Evolutionary conservation across 2,329 filamentous ascomycete genomes (phyloP).

Genomic region (Metarhizium rileyi): DNA sequence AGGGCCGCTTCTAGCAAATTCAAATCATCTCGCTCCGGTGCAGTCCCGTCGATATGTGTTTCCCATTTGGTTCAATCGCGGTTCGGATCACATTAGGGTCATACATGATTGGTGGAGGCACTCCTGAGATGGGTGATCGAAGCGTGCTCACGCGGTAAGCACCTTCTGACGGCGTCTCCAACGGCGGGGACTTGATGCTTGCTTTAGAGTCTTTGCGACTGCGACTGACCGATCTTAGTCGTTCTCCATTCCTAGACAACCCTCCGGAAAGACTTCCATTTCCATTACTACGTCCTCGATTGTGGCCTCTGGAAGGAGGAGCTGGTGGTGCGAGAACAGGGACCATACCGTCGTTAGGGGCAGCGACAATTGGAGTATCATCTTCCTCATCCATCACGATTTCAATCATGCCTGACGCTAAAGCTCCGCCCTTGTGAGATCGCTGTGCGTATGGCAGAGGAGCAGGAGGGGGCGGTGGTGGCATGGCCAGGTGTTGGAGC

Average conservation of each 20-base stretch:
- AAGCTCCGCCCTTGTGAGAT: slow-evolving; percentile 33
- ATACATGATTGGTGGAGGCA: slow-evolving; percentile 26
- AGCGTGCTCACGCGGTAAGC: slow-evolving; percentile 14
- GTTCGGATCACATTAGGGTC: slow-evolving; percentile 26
- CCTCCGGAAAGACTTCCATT: slow-evolving; percentile 44
- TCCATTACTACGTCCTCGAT: slow-evolving; percentile 45
- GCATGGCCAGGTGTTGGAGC: slow-evolving; percentile 50
- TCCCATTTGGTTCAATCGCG: slow-evolving; percentile 22
- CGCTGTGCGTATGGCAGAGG: slow-evolving; percentile 38
- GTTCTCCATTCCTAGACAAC: slow-evolving; percentile 48
- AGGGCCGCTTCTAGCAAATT: not conserved
- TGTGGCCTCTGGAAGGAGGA: slow-evolving; percentile 37
- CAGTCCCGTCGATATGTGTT: slow-evolving; percentile 39
- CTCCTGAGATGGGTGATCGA: slow-evolving; percentile 17
- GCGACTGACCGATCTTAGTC: slow-evolving; percentile 50
- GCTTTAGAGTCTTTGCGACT: slow-evolving; percentile 33
- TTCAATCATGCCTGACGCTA: slow-evolving; percentile 50
- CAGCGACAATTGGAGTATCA: slow-evolving; percentile 18
- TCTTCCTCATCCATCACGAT: slow-evolving; percentile 57
- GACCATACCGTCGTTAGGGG: slow-evolving; percentile 32
- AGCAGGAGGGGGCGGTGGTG: slow-evolving; percentile 52
- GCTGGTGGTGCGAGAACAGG: slow-evolving; percentile 36
- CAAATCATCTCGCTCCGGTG: slow-evolving; percentile 48
- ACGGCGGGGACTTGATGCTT: slow-evolving; percentile 16
- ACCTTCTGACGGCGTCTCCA: slow-evolving; percentile 30